phyloP scores from a whole-genome alignment of 331 rosid genomes.

The Prunus yedoensis region DNA sequence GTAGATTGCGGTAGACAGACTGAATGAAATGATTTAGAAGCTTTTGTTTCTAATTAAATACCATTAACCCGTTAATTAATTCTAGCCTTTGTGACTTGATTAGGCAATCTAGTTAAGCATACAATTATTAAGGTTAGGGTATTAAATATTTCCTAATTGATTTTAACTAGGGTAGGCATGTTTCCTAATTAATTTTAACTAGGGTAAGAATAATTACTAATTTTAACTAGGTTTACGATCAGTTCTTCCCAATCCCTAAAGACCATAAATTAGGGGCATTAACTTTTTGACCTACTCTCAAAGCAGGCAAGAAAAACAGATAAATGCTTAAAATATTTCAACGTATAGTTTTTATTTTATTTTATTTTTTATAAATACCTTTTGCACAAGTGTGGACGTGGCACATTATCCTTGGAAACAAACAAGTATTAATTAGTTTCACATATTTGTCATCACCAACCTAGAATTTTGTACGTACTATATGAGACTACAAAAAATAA shows the following conservation, averaged over 20 bases:
- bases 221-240: too few species aligned
- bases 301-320: slow-evolving; percentile 17
- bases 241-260: neutral
- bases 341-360: neutral
- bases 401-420: slow-evolving; percentile 30
- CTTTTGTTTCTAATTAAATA: neutral
- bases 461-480: neutral
- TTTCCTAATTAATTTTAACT: neutral
- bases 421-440: neutral
- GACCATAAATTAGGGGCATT: slow-evolving; percentile 29
- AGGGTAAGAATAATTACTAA: neutral
- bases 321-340: too few species aligned
- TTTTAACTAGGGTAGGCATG: neutral
- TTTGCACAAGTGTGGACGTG: neutral
- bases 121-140: neutral
- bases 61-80: neutral
- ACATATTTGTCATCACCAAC: slow-evolving; percentile 14
- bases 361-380: neutral
- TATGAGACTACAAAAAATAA: neutral
- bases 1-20: neutral
- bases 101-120: neutral
- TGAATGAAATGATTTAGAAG: neutral
- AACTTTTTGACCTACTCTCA: slow-evolving; percentile 39
- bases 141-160: neutral
- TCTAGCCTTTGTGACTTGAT: neutral